Evolutionary conservation across 768 basidiomycete genomes (phyloP).

Genomic region (Suillus lakei): DNA sequence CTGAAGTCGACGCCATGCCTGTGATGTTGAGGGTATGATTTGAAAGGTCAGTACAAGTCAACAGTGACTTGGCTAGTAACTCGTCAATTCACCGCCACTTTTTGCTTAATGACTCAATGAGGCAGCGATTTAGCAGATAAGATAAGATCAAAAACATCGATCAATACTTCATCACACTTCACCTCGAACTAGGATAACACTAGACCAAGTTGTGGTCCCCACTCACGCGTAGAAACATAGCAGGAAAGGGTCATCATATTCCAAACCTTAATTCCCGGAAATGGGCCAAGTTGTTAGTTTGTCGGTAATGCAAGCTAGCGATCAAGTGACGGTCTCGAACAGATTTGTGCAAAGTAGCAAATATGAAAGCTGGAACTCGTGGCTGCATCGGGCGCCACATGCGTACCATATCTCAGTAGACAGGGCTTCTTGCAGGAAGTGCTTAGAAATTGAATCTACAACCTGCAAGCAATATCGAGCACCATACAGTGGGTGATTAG

Average conservation of each 20-base stretch:
- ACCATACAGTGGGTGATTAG: no score
- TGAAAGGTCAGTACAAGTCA: background rate
- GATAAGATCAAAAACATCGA: background rate
- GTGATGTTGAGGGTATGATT: conserved; percentile 2
- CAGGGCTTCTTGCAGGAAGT: no score
- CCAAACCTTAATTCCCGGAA: no score
- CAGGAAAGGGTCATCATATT: background rate
- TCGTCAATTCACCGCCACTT: background rate
- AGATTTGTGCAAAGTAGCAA: no score
- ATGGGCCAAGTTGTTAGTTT: no score
- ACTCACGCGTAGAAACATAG: background rate
- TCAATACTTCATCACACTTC: background rate
- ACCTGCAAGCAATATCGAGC: no score
- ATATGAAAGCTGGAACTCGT: no score
- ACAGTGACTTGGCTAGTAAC: background rate
- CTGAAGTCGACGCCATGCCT: conserved; percentile 36
- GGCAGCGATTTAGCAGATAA: conserved; percentile 10
- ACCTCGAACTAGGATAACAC: background rate
- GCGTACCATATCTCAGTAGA: no score
- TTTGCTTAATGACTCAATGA: background rate
- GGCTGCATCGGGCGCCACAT: no score
- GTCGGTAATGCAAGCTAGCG: no score
- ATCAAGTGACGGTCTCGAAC: no score
- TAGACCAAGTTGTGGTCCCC: background rate
- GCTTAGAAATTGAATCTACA: no score